Base-by-base conservation (phyloP, 1,284 basidiomycete genomes). In the Moesziomyces aphidis region DNA sequence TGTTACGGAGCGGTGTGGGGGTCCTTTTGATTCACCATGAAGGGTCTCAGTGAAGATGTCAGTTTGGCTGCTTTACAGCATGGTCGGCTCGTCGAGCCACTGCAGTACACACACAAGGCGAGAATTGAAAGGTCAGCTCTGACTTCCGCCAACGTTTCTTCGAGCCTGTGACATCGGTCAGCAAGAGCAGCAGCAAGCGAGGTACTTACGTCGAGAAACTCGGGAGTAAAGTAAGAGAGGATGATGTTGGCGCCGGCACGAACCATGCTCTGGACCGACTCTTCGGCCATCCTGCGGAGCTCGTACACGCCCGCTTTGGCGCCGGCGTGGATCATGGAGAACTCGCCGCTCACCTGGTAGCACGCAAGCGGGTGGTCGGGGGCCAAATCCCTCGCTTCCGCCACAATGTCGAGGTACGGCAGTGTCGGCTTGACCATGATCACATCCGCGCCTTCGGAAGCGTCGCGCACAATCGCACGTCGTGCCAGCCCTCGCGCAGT, bases 371-470 rank as follows among this genome's bases (percentile, higher is more conserved):
- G 95, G 79, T 94, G 91, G 84, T 97, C 91, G 0, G 90, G 90
- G 1, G 92, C 91, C 46, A 97, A 88, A 73, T 91, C 86, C 1
- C 92, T 90, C 23, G 94, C 94, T 81, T 97, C 94, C 39, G 92
- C 89, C 67, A 99, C 91, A 84, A 99, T 91, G 86, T 99, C 97
- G 53, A 99, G 92, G 87, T 99, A 99, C 0, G 95, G 95, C 63
- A 98, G 86, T 0, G 93, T 90, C 11, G 97, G 97, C 85, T 99
- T 99, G 83, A 99, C 94, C 96, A 99, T 99, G 83, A 99, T 90
- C 78, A 99, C 93, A 85, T 99, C 97, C 19, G 97, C 97, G 23
- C 97, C 97, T 87, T 99, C 96, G n/a, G 84, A 86, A 0, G 90
- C 89, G 84, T 99, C 97, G 43, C 93, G 83, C 79, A 96, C 92